A percentile compares a stretch with the other conserved stretches of the same genome.
Conservation (phyloP, 2,329 filamentous ascomycete species). For the Hypoxylon sp. region DNA sequence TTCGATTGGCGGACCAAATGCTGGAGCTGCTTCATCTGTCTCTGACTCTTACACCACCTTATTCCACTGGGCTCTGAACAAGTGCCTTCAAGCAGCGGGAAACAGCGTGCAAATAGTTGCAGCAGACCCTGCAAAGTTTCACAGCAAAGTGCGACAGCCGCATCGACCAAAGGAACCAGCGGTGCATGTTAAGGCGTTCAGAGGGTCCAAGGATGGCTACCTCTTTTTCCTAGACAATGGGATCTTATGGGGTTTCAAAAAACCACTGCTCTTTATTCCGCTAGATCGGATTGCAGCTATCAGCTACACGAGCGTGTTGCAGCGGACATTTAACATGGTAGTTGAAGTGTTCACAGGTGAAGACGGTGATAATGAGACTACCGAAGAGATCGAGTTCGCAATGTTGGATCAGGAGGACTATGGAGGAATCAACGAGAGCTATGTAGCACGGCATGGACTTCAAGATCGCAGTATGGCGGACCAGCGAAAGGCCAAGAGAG, state of each 20-base stretch:
- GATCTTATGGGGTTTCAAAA: slow-evolving; percentile 79
- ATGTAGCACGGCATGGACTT: slow-evolving; percentile 70
- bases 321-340: slow-evolving; percentile 77
- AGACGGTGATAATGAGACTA: slow-evolving; percentile 59
- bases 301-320: slow-evolving; percentile 76
- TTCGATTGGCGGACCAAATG: slow-evolving; percentile 65
- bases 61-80: slow-evolving; percentile 71
- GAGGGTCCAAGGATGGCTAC: slow-evolving; percentile 77
- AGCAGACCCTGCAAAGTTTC: slow-evolving; percentile 69
- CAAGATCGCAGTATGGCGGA: slow-evolving; percentile 78
- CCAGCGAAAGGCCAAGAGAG: slow-evolving; percentile 73
- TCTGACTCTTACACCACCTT: slow-evolving; percentile 71
- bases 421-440: slow-evolving; percentile 71
- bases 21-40: slow-evolving; percentile 64
- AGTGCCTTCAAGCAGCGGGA: slow-evolving; percentile 63
- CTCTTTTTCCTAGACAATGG: slow-evolving; percentile 76
- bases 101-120: slow-evolving; percentile 64
- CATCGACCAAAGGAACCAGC: slow-evolving; percentile 73
- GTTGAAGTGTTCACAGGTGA: slow-evolving; percentile 67
- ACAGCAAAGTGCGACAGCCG: slow-evolving; percentile 67
- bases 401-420: slow-evolving; percentile 80
- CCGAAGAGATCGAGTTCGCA: slow-evolving; percentile 74
- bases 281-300: slow-evolving; percentile 71
- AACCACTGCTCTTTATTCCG: slow-evolving; percentile 74
- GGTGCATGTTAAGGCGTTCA: slow-evolving; percentile 75